These are phyloP conservation scores for Sorghum bicolor DNA, from an alignment of 176 grass and related monocot species.

Conservation along the genomic window Sorghum_bicolor_NCBIv3 NC_012876.2:63543001-63543500, in stretches of 20 bases:
- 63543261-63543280: constrained; percentile 56
- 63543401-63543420: background rate
- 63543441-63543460: background rate
- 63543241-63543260: constrained; percentile 73
- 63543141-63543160: constrained; percentile 59
- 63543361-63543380: background rate
- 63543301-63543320: constrained; percentile 74
- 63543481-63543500: background rate
- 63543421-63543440: background rate
- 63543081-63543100: constrained; percentile 58
- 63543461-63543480: background rate
- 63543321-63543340: background rate
- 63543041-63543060: constrained; percentile 50
- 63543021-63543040: constrained; percentile 41
- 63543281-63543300: constrained; percentile 52
- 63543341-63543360: background rate
- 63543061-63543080: constrained; percentile 43
- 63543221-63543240: constrained; percentile 60
- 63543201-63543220: constrained; percentile 65
- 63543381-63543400: background rate
- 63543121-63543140: constrained; percentile 44
- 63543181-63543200: constrained; percentile 59
- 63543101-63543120: constrained; percentile 63
- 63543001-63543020: constrained; percentile 33
- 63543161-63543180: constrained; percentile 49